These are phyloP conservation scores for Rhododendron henanense DNA, from an alignment of 148 eudicot species.

Conservation along the genomic window DNA sequence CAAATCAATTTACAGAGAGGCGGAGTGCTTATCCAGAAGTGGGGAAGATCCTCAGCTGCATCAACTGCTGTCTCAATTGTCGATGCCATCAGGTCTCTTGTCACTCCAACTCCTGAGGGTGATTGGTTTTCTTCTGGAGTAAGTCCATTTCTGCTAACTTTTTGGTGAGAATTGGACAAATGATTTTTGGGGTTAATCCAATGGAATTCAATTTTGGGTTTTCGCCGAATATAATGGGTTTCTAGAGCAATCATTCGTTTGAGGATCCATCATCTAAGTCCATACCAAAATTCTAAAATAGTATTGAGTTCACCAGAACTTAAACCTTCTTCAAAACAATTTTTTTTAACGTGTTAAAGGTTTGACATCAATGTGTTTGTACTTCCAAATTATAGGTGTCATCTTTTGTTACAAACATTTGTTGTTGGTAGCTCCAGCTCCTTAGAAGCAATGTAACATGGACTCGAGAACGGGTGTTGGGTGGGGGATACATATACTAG, in stretches of 20 bases:
- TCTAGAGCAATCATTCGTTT: background rate
- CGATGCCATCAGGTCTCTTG: constrained; percentile 86
- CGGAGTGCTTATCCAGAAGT: constrained; percentile 81
- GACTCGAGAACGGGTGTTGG: background rate
- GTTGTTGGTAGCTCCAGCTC: background rate
- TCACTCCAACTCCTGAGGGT: constrained; percentile 88
- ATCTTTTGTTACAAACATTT: background rate
- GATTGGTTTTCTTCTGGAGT: constrained; percentile 99
- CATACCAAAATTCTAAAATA: background rate
- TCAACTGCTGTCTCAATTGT: constrained; percentile 92
- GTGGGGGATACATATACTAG: background rate
- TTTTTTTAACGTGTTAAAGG: background rate
- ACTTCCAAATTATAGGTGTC: background rate
- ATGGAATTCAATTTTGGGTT: background rate
- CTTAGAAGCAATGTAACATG: background rate
- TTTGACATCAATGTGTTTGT: background rate
- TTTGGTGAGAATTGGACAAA: background rate
- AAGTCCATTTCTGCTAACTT: constrained; percentile 27
- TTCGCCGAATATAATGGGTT: background rate
- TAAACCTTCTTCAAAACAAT: background rate
- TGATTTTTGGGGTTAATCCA: background rate
- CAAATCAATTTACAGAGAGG: constrained; percentile 68
- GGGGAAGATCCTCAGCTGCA: constrained; percentile 99
- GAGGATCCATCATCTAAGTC: constrained; percentile 1
- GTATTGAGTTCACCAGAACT: background rate